Conservation (phyloP, 305 asterid genomes). For the Petunia hybrid region DNA sequence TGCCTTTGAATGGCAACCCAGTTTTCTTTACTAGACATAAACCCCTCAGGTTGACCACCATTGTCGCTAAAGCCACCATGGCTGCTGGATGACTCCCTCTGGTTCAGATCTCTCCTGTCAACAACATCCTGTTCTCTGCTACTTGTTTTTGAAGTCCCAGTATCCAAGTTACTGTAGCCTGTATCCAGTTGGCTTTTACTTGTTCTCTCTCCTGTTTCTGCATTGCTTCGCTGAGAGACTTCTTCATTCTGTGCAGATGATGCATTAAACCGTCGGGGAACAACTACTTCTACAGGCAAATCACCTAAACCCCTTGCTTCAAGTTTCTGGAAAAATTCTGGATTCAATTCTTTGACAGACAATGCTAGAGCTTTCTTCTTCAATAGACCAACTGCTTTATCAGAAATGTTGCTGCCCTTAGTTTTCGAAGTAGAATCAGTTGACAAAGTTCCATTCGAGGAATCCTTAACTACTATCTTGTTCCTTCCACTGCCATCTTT, state of each 20-base stretch:
- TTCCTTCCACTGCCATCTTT: conserved; percentile 55
- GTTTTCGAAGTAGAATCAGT: too few species aligned
- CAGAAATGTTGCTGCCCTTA: too few species aligned
- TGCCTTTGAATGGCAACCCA: conserved; percentile 95
- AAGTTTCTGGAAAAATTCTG: too few species aligned
- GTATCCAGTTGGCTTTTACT: conserved; percentile 51
- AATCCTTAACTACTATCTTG: conserved; percentile 53
- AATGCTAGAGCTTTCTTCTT: too few species aligned
- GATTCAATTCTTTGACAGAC: too few species aligned
- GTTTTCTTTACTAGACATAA: conserved; percentile 71
- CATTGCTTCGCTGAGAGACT: conserved; percentile 54
- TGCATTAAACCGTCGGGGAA: conserved; percentile 74
- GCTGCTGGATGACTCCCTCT: conserved; percentile 43
- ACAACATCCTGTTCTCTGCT: conserved; percentile 45
- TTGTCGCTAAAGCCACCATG: conserved; percentile 57
- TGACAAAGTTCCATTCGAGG: too few species aligned
- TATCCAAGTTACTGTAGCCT: conserved; percentile 48
- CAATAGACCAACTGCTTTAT: too few species aligned
- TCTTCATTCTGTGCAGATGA: conserved; percentile 61
- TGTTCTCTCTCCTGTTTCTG: conserved; percentile 52
- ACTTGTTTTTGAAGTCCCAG: conserved; percentile 45
- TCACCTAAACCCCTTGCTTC: too few species aligned
- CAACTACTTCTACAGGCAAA: conserved; percentile 93
- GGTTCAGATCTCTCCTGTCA: conserved; percentile 52
- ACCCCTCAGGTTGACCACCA: too few species aligned